phyloP scores from a whole-genome alignment of 2,329 filamentous ascomycete species.

The Paecilomyces variotii region DNA sequence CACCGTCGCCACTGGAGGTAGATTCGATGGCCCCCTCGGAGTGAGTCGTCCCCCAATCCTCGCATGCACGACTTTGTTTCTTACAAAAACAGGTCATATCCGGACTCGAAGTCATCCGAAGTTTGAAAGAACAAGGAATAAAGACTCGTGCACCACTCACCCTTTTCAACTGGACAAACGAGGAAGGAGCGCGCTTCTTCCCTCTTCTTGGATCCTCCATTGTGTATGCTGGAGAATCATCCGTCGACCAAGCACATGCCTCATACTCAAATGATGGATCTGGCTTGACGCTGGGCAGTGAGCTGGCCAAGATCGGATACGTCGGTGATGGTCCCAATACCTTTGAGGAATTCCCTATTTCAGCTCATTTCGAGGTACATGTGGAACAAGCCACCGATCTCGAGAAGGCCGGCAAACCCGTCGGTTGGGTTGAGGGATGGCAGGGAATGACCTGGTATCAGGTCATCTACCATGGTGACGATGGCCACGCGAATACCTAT shows the following conservation, averaged over 20 bases:
- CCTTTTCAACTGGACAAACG: conserved; percentile 23
- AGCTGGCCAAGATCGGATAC: conserved; percentile 8
- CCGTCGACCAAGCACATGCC: conserved; percentile 3
- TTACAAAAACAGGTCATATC: conserved; percentile 8
- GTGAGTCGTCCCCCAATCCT: neutral
- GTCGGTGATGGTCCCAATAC: conserved; percentile 9
- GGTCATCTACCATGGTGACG: conserved; percentile 8
- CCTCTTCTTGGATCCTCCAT: conserved; percentile 7
- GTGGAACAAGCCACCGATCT: conserved; percentile 8
- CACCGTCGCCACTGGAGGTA: conserved; percentile 18
- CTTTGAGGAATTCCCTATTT: conserved; percentile 9
- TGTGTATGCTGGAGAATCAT: conserved; percentile 10
- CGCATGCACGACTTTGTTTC: neutral
- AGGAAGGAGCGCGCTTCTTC: conserved; percentile 9
- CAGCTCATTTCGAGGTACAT: conserved; percentile 10
- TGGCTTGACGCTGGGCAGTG: conserved; percentile 7
- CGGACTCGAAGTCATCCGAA: conserved; percentile 28
- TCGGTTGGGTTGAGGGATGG: conserved; percentile 9
- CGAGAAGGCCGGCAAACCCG: conserved; percentile 9
- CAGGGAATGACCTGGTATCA: conserved; percentile 11
- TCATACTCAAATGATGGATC: conserved; percentile 6
- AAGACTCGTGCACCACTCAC: conserved; percentile 14
- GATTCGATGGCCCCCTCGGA: conserved; percentile 17
- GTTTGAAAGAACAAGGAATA: conserved; percentile 24
- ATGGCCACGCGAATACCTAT: conserved; percentile 10